Evolutionary conservation across 1,139 yeast species (phyloP).

Genomic region (Chernovozyma aurita): DNA sequence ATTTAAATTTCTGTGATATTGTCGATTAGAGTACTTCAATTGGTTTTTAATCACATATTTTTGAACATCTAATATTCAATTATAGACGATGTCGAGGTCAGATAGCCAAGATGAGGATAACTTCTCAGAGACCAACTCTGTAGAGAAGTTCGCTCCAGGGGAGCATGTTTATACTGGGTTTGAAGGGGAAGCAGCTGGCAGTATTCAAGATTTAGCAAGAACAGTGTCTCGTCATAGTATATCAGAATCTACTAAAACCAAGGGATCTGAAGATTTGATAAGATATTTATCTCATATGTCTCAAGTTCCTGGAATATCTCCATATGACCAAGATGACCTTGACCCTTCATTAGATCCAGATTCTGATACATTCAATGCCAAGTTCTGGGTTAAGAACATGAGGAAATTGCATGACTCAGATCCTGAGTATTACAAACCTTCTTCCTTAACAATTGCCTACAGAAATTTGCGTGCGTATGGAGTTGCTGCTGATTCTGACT

Average conservation of each 20-base stretch:
- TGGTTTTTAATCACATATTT: too few species aligned
- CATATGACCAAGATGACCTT: constrained; percentile 18
- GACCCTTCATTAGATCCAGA: constrained; percentile 47
- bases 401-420: constrained; percentile 16
- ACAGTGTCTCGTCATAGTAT: constrained; percentile 19
- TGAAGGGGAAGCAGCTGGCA: constrained; percentile 22
- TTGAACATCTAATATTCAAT: too few species aligned
- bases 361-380: constrained; percentile 52
- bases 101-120: constrained; percentile 7
- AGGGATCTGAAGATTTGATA: constrained; percentile 47
- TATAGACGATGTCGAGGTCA: too few species aligned
- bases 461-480: constrained; percentile 17
- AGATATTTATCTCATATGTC: constrained; percentile 47
- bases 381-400: constrained; percentile 24
- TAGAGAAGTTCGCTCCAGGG: constrained; percentile 15
- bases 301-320: constrained; percentile 48
- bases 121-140: constrained; percentile 16
- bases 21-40: too few species aligned
- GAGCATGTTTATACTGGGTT: constrained; percentile 20
- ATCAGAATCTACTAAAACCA: constrained; percentile 5
- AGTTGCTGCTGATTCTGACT: constrained; percentile 14
- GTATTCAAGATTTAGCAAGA: constrained; percentile 30
- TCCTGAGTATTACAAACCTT: constrained; percentile 18
- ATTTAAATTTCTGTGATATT: too few species aligned
- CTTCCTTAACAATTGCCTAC: constrained; percentile 17